Evolutionary conservation across 2,329 filamentous ascomycete genomes (phyloP), one percentile per base, ranked within the genome.

Genomic region (Cercospora berteroae): DNA sequence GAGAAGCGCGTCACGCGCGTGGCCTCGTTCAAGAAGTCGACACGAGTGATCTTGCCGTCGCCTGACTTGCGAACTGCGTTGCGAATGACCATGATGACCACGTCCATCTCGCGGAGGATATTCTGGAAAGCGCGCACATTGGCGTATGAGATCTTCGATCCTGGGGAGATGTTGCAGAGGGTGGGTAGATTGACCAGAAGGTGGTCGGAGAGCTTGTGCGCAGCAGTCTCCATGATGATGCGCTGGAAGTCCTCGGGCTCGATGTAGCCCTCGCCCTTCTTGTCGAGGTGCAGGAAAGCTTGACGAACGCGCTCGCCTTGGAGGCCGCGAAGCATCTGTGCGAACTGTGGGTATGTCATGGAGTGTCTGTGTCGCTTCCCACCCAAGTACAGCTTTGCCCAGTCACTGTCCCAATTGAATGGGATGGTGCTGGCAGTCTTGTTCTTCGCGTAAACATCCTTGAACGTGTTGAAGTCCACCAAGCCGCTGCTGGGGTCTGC

Each of bases 51-150:
- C 83, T 93, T 96, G 77, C 93, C 93, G 79, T 99, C 95, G 10
- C 82, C 74, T 79, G 92, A 96, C 83, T 94, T 93, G 74, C 84
- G 83, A 71, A 93, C 91, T 42, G 95, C 95, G 76, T 93, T 93
- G 73, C 93, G 89, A 71, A 99, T 87, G 77, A 99, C 93, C 72
- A 96, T 84, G 83, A 99, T 95, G 60, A 98, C 92, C 75, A 98
- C 86, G 76, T 99, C 95, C 92, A 99, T 97, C 81, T 98, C 94
- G 76, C 91, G 90, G 74, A 99, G 94, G 81, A 99, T 90, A 79
- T 99, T 99, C 83, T 97, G 94, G 83, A 99, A 99, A 42, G 95
- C 95, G 72, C 95, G 89, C 33, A 99, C 95, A 78, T 96, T 97
- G 79, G 95, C 93, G 78, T 99, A 99, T 6, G 94, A 97, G 74